phyloP scores from a whole-genome alignment of 2,329 filamentous ascomycete species.

The Colletotrichum tropicale region DNA sequence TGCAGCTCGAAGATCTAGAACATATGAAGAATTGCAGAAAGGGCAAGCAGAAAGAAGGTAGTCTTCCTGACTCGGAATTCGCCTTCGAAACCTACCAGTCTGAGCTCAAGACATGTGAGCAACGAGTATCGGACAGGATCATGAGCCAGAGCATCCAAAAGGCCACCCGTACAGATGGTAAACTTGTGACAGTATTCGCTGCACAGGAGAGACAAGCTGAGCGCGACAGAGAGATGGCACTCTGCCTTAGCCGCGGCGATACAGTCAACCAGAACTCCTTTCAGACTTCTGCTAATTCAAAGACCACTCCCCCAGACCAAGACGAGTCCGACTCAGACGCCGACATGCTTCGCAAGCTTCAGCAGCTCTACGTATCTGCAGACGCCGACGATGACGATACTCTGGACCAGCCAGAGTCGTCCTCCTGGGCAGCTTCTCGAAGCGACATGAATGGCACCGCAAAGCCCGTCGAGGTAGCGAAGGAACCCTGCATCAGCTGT shows the following conservation, averaged over 20 bases:
- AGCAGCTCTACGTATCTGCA: not conserved
- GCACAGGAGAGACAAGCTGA: not conserved
- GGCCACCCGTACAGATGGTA: constrained; percentile 26
- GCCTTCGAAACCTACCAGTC: constrained; percentile 11
- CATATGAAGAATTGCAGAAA: not conserved
- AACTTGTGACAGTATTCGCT: not conserved
- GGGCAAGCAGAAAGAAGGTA: constrained; percentile 15
- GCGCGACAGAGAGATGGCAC: not conserved
- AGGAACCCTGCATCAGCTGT: not conserved
- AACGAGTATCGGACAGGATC: constrained; percentile 5
- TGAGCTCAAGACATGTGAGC: constrained; percentile 13
- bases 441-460: too few species aligned
- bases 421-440: not conserved
- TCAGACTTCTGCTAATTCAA: not conserved
- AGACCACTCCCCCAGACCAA: not conserved
- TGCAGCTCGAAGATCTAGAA: constrained; percentile 22
- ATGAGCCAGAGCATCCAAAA: constrained; percentile 23
- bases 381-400: not conserved
- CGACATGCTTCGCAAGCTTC: not conserved
- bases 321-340: not conserved
- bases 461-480: not conserved
- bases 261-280: not conserved
- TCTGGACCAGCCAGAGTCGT: not conserved
- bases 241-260: not conserved
- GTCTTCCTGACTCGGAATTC: constrained; percentile 10